phyloP scores from a whole-genome alignment of 2,329 filamentous ascomycete genomes.

The Penicillium brasilianum region DNA sequence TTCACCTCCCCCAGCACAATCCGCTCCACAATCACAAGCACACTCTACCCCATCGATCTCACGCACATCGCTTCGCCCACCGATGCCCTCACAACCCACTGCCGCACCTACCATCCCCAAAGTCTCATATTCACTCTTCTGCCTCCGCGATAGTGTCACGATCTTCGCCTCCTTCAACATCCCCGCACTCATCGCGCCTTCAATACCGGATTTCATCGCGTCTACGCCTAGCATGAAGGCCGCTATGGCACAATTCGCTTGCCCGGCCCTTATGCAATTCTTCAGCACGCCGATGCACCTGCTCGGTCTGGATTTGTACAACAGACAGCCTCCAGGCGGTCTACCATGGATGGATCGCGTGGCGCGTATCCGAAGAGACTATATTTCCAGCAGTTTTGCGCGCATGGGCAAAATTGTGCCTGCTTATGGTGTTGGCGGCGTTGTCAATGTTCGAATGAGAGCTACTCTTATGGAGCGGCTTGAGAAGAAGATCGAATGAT shows the following conservation, averaged over 20 bases:
- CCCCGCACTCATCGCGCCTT: slow-evolving; percentile 76
- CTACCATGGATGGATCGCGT: slow-evolving; percentile 65
- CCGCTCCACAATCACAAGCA: slow-evolving; percentile 35
- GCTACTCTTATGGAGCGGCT: slow-evolving; percentile 68
- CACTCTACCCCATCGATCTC: slow-evolving; percentile 8
- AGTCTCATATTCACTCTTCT: slow-evolving; percentile 78
- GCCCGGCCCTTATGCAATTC: slow-evolving; percentile 79
- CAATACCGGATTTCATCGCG: slow-evolving; percentile 61
- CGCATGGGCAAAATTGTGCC: slow-evolving; percentile 84
- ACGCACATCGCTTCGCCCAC: slow-evolving; percentile 15
- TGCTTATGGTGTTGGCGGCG: slow-evolving; percentile 85
- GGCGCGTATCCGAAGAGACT: slow-evolving; percentile 72
- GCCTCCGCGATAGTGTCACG: slow-evolving; percentile 80
- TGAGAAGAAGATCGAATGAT: slow-evolving; percentile 49
- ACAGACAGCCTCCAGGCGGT: slow-evolving; percentile 59
- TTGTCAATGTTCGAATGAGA: slow-evolving; percentile 78
- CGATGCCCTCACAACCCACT: slow-evolving; percentile 25
- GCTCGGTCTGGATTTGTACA: slow-evolving; percentile 84
- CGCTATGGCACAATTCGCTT: slow-evolving; percentile 75
- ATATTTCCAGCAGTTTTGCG: slow-evolving; percentile 73
- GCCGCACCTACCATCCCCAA: slow-evolving; percentile 62
- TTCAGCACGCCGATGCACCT: slow-evolving; percentile 83
- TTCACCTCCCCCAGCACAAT: slow-evolving; percentile 31
- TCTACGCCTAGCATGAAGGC: slow-evolving; percentile 55
- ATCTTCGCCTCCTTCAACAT: slow-evolving; percentile 94